These are phyloP conservation scores for Phaeotremella fagi DNA, from an alignment of 768 basidiomycete genomes.

Conservation along the genomic window DNA sequence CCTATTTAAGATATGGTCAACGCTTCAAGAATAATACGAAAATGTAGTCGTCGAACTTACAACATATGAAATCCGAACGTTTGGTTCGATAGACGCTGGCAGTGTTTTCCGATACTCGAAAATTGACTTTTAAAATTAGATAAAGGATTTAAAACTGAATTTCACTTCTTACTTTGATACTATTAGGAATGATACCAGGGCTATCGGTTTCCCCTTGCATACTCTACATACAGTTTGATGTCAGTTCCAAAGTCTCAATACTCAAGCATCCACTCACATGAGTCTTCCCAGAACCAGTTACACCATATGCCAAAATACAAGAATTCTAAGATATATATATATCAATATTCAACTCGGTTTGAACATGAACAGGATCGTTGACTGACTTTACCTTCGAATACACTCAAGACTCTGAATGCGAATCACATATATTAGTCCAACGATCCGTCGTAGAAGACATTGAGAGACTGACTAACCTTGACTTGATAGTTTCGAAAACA, in stretches of 20 bases:
- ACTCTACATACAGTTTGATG: slow-evolving; percentile 54
- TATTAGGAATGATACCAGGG: slow-evolving; percentile 81
- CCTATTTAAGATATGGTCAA: slow-evolving; percentile 40
- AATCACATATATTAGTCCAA: too few relatives aligned
- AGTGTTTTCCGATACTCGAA: too few relatives aligned
- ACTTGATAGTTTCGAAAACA: too few relatives aligned
- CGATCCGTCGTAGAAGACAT: too few relatives aligned
- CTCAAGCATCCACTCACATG: slow-evolving; percentile 7
- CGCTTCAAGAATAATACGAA: too few relatives aligned
- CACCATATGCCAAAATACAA: slow-evolving; percentile 88
- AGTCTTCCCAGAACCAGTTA: slow-evolving; percentile 86
- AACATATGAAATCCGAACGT: slow-evolving; percentile 62
- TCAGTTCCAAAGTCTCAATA: not conserved
- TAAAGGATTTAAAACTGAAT: not conserved
- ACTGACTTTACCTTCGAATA: too few relatives aligned
- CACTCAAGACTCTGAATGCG: too few relatives aligned
- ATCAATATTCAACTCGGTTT: too few relatives aligned
- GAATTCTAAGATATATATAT: too few relatives aligned
- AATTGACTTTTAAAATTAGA: slow-evolving; percentile 1
- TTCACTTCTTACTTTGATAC: slow-evolving; percentile 58
- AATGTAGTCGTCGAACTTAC: slow-evolving; percentile 5
- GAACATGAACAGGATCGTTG: too few relatives aligned
- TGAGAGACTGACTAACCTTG: too few relatives aligned
- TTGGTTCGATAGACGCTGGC: slow-evolving; percentile 46
- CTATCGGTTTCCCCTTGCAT: slow-evolving; percentile 74